Conservation (phyloP, 768 basidiomycete genomes). For the Calocera cornea region DNA sequence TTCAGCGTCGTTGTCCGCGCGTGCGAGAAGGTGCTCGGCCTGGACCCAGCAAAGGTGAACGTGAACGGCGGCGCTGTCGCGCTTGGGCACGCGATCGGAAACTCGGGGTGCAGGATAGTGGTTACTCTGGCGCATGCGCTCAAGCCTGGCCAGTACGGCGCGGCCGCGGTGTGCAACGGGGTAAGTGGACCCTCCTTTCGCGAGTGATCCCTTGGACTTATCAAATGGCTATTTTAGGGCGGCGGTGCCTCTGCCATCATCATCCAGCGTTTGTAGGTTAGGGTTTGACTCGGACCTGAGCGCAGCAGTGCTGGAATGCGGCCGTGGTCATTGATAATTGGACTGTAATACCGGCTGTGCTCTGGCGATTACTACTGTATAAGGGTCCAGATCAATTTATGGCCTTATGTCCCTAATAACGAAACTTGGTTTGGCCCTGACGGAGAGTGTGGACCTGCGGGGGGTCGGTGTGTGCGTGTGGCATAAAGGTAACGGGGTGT, state of each 20-base stretch:
- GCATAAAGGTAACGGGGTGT: not conserved
- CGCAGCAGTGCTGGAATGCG: not conserved
- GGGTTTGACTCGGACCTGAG: constrained; percentile 3
- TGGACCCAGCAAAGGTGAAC: constrained; percentile 84
- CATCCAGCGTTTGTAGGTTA: constrained; percentile 63
- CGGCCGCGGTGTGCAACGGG: constrained; percentile 93
- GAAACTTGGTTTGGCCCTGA: not conserved
- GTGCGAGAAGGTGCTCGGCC: constrained; percentile 71
- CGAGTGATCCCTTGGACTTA: not conserved
- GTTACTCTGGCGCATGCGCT: constrained; percentile 88
- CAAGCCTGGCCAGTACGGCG: constrained; percentile 84
- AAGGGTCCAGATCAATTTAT: not conserved
- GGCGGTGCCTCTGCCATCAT: constrained; percentile 86
- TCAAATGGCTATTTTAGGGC: constrained; percentile 38
- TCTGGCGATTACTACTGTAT: not conserved
- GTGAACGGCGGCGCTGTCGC: constrained; percentile 89
- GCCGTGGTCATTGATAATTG: not conserved
- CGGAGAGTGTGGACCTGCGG: no score
- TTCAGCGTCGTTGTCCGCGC: constrained; percentile 90
- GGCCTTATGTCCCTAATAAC: not conserved
- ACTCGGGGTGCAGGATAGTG: constrained; percentile 86
- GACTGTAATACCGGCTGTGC: not conserved
- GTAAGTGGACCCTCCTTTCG: constrained; percentile 38
- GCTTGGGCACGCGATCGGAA: constrained; percentile 91
- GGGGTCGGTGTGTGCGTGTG: not conserved